Evolutionary conservation across 78 protist genomes (phyloP), one percentile per base, ranked within the genome.

Genomic region (Dictyostelium capitatum): DNA sequence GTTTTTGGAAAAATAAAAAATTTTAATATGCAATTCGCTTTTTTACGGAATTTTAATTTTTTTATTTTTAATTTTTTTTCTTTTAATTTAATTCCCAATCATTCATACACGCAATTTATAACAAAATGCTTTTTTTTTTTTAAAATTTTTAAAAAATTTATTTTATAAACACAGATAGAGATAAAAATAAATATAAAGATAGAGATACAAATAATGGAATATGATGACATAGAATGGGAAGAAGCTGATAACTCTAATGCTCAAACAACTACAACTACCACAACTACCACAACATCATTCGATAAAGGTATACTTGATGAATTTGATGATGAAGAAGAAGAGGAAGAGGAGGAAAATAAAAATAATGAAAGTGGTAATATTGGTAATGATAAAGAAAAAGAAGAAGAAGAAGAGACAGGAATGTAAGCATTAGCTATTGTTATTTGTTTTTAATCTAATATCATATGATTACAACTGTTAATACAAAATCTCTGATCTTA

Each of bases 201-300:
- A 62, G 25, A 12, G 28, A 12, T 69, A 25, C 51, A 48, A 73
- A 59, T 65, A 46, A 37, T 41, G 15, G 79, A 80, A 0, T 80
- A 41, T 46, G 85, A 62, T 46, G 85, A 80, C 59, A 59, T 80
- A 11, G 85, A 80, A 25, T 80, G 85, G 85, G 85, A 80, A 12
- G 85, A 32, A 59, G n/a, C 69, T 37, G 48, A 67, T 67, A n/a
- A 32, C 11, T 20, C 20, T 43, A 72, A 43, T 72, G 46, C 56
- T 15, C 37, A 12, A 53, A n/a, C 67, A 19, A 53, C 28, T 0
- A 6, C 59, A 12, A 53, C 59, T 0, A 53, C 59, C 2, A 23
- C 69, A 0, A 59, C 69, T 0, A 59, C 69, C 0, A 59, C 37
- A 32, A 10, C 51, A n/a, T 23, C 81, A 51, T 15, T 15, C 32